Percentiles rank a stretch among this genome's conserved stretches.
Evolutionary conservation across 148 eudicot species (phyloP).

Genomic region (Camellia lanceoleosa): DNA sequence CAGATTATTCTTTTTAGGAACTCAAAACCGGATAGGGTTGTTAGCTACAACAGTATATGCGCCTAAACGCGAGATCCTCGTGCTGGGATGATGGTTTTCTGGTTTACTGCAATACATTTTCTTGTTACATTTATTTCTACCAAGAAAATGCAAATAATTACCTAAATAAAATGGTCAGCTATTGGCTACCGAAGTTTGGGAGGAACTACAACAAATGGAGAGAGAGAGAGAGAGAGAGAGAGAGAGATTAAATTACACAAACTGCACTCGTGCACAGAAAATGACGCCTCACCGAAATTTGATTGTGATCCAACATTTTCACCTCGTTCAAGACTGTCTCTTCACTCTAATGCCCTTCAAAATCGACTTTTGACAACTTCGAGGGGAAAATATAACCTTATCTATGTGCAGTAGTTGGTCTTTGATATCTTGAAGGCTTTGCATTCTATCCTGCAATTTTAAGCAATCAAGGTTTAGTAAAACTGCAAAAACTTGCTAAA

Average conservation of each 20-base stretch:
- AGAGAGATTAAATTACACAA: constrained; percentile 9
- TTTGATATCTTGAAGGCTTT: not conserved
- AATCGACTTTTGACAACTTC: not conserved
- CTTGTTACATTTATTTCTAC: constrained; percentile 18
- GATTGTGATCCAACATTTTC: not conserved
- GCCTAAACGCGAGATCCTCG: not conserved
- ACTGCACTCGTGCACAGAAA: constrained; percentile 1
- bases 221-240: not conserved
- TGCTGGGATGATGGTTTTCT: not conserved
- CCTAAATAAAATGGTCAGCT: constrained; percentile 20
- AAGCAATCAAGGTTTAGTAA: not conserved
- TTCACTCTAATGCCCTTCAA: not conserved
- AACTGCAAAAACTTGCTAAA: too few species aligned
- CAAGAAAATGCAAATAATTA: constrained; percentile 27
- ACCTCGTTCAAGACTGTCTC: not conserved
- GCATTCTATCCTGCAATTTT: not conserved
- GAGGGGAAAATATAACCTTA: not conserved
- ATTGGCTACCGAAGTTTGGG: not conserved
- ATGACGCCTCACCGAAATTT: not conserved
- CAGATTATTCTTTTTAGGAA: not conserved
- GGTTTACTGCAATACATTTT: constrained; percentile 9
- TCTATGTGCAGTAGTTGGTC: constrained; percentile 4
- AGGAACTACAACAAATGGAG: constrained; percentile 22
- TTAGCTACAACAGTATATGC: not conserved
- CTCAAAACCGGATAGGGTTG: not conserved